Base-by-base conservation (phyloP, 495 filamentous ascomycete genomes). In the Filosporella fistucella region DNA sequence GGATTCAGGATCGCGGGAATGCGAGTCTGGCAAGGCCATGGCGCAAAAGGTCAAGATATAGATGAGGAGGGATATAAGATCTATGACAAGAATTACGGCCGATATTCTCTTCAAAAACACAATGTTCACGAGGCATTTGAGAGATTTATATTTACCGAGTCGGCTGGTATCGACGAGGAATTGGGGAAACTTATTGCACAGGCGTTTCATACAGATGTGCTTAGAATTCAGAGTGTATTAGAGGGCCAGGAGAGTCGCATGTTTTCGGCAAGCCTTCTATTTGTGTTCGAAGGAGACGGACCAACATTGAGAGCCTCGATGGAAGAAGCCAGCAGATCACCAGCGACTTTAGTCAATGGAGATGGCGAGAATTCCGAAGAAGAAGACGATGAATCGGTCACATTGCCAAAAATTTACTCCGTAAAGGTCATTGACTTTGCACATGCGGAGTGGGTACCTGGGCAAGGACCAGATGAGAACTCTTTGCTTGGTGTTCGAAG, bases 401-500 rank as follows among this genome's bases (percentile, higher is more conserved):
- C 72, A n/a, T 62, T 77, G 16, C 88, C 88, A 0, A 81, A 82
- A 56, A 81, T 94, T 17, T 88, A 86, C 60, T 77, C 77, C 26
- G 72, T 96, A 45, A 93, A 94, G 60, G 67, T 98, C 55, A 97
- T 98, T 52, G 93, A 98, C 65, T 98, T 98, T 70, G 93, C 93
- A 17, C 93, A 98, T 68, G 91, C 93, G 16, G 66, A 69, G 22
- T 98, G 88, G 87, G 83, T 79, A 3, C 89, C 89, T 2, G 90
- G 89, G 6, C 64, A 85, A 54, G 93, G 91, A 0, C 86, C 87
- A 1, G 93, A 98, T 64, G 84, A 94, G 68, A 97, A 97, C 61
- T 62, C 77, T 10, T 68, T 97, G 22, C 67, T 68, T 18, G 93
- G 93, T 0, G 75, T 98, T 47, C 73, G 82, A 58, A 94, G 76